Evolutionary conservation across 2,329 filamentous ascomycete genomes (phyloP).

Genomic region (Lojkania enalia): DNA sequence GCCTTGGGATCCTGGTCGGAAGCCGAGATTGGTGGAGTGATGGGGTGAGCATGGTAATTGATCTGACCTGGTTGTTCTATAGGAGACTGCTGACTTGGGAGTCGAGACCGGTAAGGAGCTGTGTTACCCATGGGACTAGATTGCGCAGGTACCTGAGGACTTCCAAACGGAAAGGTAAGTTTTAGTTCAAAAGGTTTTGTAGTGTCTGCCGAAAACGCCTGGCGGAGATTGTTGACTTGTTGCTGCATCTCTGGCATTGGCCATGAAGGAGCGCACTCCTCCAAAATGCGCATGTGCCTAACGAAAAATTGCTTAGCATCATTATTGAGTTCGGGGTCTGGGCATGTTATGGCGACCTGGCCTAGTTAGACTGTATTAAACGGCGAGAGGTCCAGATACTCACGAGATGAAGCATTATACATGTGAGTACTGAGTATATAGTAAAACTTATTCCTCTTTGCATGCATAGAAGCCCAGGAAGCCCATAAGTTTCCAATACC

Average conservation of each 20-base stretch:
- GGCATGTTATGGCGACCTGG: conserved; percentile 88
- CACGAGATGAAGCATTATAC: conserved; percentile 91
- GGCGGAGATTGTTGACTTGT: conserved; percentile 84
- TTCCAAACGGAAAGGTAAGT: conserved; percentile 82
- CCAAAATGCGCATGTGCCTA: conserved; percentile 89
- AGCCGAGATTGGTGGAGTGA: conserved; percentile 78
- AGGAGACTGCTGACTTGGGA: conserved; percentile 51
- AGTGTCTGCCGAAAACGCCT: conserved; percentile 87
- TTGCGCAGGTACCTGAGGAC: conserved; percentile 65
- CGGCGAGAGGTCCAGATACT: conserved; percentile 44
- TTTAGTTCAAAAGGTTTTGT: conserved; percentile 88
- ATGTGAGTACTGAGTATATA: conserved; percentile 89
- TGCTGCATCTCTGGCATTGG: conserved; percentile 87
- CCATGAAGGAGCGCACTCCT: conserved; percentile 80
- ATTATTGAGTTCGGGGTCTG: conserved; percentile 81
- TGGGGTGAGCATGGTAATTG: conserved; percentile 69
- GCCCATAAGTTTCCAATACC: conserved; percentile 73
- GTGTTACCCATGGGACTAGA: conserved; percentile 64
- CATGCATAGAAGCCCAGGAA: conserved; percentile 86
- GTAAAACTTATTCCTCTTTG: conserved; percentile 92
- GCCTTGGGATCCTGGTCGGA: conserved; percentile 73
- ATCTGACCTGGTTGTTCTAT: conserved; percentile 60
- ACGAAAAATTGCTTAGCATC: conserved; percentile 90
- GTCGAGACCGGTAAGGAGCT: conserved; percentile 55
- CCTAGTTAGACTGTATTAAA: conserved; percentile 15